Evolutionary conservation across 2,329 filamentous ascomycete species (phyloP).

Genomic region (Exophiala sp.): DNA sequence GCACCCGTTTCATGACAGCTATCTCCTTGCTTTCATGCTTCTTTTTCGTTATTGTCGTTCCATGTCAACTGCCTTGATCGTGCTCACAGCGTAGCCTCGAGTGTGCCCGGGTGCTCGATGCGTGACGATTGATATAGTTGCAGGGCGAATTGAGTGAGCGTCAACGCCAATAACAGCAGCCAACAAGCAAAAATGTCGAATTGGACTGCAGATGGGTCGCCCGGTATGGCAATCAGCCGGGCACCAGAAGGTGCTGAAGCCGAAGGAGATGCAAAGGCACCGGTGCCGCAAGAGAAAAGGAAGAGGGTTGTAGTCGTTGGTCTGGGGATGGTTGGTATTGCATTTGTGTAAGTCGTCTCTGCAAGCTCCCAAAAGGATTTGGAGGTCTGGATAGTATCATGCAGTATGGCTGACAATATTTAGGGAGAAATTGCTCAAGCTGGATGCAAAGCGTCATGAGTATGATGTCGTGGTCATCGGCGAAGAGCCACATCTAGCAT

Average conservation of each 20-base stretch:
- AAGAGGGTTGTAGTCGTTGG: slow-evolving; percentile 80
- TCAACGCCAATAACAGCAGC: neutral
- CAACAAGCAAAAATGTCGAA: too few relatives aligned
- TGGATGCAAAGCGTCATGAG: slow-evolving; percentile 69
- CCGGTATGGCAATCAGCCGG: slow-evolving; percentile 30
- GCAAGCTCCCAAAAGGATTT: neutral
- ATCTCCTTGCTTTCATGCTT: neutral
- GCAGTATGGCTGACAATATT: slow-evolving; percentile 6
- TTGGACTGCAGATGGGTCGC: slow-evolving; percentile 13
- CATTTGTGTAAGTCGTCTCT: slow-evolving; percentile 69
- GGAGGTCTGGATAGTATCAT: neutral
- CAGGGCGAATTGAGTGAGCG: neutral
- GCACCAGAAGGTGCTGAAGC: slow-evolving; percentile 26
- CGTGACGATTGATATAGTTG: neutral
- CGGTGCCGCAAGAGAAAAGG: slow-evolving; percentile 34
- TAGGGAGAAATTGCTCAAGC: slow-evolving; percentile 85
- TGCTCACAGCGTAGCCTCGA: neutral
- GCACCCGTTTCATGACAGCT: neutral
- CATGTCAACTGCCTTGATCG: neutral
- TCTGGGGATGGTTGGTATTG: slow-evolving; percentile 86
- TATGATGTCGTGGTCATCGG: slow-evolving; percentile 83
- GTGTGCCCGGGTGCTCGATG: neutral
- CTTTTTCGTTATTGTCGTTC: neutral
- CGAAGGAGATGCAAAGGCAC: slow-evolving; percentile 9
- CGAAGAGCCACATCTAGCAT: slow-evolving; percentile 82